These are phyloP conservation scores for Rhododendron henanense DNA, from an alignment of 148 eudicot species.

Conservation along the genomic window DNA sequence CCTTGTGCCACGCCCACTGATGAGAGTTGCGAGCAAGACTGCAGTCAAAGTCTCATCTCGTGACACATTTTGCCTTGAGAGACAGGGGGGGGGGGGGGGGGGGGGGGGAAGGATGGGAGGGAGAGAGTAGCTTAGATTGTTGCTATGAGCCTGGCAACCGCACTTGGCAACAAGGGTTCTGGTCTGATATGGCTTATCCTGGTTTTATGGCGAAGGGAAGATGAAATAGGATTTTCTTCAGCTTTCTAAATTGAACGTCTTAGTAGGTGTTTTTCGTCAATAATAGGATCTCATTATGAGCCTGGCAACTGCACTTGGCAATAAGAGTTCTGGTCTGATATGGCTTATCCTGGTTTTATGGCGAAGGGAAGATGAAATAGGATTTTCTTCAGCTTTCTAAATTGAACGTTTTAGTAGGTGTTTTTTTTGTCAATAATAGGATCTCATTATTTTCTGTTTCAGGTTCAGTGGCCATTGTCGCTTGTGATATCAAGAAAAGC, in stretches of 20 bases:
- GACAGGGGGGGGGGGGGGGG: rapidly evolving
- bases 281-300: background rate
- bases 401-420: background rate
- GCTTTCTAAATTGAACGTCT: background rate
- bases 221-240: background rate
- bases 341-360: background rate
- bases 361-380: background rate
- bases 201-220: background rate
- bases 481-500: constrained; percentile 94
- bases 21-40: background rate
- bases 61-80: background rate
- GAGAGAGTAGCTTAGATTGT: background rate
- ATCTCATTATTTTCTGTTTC: constrained; percentile 23
- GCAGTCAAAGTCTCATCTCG: background rate
- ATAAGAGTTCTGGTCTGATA: background rate
- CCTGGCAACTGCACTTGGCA: background rate
- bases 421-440: background rate
- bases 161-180: background rate
- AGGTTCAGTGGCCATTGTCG: constrained; percentile 97
- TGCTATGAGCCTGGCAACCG: background rate
- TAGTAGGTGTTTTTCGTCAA: background rate
- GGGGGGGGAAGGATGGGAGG: rapidly evolving
- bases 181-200: background rate
- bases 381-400: background rate
- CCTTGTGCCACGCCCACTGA: background rate